Base-by-base conservation (phyloP, 129 eudicot species). In the Lactuca saligna region DNA sequence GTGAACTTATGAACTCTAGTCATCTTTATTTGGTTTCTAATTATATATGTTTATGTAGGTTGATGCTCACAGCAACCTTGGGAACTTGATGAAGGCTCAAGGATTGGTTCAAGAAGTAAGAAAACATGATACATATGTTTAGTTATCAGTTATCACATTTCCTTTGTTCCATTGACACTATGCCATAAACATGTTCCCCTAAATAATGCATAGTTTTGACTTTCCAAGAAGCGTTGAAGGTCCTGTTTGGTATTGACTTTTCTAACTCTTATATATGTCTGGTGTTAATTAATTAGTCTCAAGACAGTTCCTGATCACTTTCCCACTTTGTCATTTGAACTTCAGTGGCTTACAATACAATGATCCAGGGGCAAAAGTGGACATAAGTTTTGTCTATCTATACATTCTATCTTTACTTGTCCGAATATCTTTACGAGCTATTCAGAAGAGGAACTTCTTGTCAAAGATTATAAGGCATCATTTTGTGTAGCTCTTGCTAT, bases 51-150 rank as follows among this genome's bases (percentile, higher is more conserved):
- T 49, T 17, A 35, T 68, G 68, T 56, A 94, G 99, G 97, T 94
- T 66, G 99, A 94, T 82, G 99, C 99, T 64, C 99, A 88, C 72
- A 88, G 93, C 77, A 94, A 89, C 74, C 95, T 94, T 63, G 99
- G 99, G 48, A 94, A 90, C 81, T 79, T 94, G 83, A 85, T 94
- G 99, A 94, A 94, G 77, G 95, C 99, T 48, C 99, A 94, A 85
- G 99, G 99, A 61, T 41, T 87, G 16, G 91, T 94, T 50, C 95
- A 85, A 71, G 91, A 94, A 61, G 99, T 87, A 79, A 69, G 85
- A 66, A 49, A 57, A 39, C 51, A 51, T 76, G 38, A 69, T 32
- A 13, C 31, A 6, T 25, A 6, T 61, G 55, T 76, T 63, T 38
- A 37, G 63, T 69, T 38, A 12, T 56, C 4, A 3, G 6, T 35